These are phyloP conservation scores for Scedosporium boydii DNA, from an alignment of 2,329 filamentous ascomycete genomes.

Conservation along the genomic window DNA sequence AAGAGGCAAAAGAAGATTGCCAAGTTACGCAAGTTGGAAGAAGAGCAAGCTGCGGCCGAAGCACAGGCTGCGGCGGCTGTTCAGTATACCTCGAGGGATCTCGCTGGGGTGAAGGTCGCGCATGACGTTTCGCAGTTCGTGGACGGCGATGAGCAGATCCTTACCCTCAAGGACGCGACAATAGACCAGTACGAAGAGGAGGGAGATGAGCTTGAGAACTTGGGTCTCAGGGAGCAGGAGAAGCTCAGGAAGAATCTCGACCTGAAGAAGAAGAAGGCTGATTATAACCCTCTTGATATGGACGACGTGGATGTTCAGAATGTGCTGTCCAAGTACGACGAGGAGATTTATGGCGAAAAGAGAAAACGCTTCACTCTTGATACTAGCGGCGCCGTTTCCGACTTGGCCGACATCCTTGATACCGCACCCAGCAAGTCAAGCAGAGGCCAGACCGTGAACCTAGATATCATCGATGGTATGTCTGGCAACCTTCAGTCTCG, in stretches of 20 bases:
- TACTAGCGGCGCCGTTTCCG: conserved; percentile 59
- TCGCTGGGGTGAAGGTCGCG: conserved; percentile 84
- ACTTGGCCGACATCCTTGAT: conserved; percentile 47
- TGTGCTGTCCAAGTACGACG: conserved; percentile 86
- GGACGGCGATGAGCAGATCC: conserved; percentile 74
- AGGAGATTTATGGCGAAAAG: conserved; percentile 88
- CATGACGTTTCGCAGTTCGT: conserved; percentile 78
- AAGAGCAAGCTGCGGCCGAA: conserved; percentile 71
- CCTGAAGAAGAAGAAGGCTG: conserved; percentile 80
- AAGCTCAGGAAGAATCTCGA: conserved; percentile 67
- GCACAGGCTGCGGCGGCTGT: conserved; percentile 50
- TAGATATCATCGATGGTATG: conserved; percentile 25
- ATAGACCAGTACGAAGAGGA: conserved; percentile 78
- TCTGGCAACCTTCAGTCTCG: background rate
- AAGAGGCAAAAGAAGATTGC: conserved; percentile 90
- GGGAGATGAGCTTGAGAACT: conserved; percentile 81
- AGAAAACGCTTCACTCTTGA: conserved; percentile 81
- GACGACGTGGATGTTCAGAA: conserved; percentile 55
- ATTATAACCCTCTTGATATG: conserved; percentile 76
- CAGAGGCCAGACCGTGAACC: conserved; percentile 62
- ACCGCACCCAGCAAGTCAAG: conserved; percentile 41
- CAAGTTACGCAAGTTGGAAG: conserved; percentile 59
- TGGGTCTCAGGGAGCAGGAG: conserved; percentile 62
- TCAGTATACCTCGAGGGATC: conserved; percentile 74
- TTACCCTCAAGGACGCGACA: conserved; percentile 89